Percentiles rank a stretch among this genome's conserved stretches.
Conservation (phyloP, 1,284 basidiomycete genomes). For the Trichosporon ovoides region DNA sequence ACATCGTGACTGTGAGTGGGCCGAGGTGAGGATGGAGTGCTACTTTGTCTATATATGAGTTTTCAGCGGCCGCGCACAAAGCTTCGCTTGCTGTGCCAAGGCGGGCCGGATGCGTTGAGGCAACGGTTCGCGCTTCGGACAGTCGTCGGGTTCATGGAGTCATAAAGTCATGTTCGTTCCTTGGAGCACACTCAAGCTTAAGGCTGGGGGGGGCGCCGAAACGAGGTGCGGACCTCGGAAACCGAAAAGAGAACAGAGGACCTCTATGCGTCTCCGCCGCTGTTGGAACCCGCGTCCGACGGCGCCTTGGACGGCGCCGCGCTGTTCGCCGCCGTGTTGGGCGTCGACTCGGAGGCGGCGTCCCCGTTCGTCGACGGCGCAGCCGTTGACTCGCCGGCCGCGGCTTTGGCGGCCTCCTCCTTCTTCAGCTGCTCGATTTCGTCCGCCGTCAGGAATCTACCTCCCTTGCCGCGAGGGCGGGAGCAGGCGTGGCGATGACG, state of each 20-base stretch:
- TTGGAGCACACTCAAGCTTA: neutral
- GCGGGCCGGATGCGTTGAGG: neutral
- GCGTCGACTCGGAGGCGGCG: neutral
- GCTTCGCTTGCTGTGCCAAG: too few relatives aligned
- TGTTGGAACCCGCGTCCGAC: neutral
- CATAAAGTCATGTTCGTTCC: too few relatives aligned
- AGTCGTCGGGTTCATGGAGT: too few relatives aligned
- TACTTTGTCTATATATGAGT: slow-evolving; percentile 1
- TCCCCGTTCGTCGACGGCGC: slow-evolving; percentile 4
- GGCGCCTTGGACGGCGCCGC: slow-evolving; percentile 6
- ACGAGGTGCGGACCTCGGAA: neutral
- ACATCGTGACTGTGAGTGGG: slow-evolving; percentile 12
- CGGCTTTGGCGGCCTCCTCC: slow-evolving; percentile 37
- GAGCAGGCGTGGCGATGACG: slow-evolving; percentile 97
- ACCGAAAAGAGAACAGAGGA: neutral
- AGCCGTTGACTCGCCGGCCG: slow-evolving; percentile 4
- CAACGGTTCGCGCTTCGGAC: neutral
- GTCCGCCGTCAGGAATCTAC: slow-evolving; percentile 90
- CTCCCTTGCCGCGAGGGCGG: slow-evolving; percentile 89
- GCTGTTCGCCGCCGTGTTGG: slow-evolving; percentile 1
- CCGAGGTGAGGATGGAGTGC: slow-evolving; percentile 1
- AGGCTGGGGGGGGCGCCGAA: neutral
- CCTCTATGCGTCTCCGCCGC: slow-evolving; percentile 2
- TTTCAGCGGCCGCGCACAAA: neutral
- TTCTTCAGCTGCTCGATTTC: slow-evolving; percentile 60